Evolutionary conservation across 768 basidiomycete species (phyloP).

Genomic region (Paxillus ammoniavirescens): DNA sequence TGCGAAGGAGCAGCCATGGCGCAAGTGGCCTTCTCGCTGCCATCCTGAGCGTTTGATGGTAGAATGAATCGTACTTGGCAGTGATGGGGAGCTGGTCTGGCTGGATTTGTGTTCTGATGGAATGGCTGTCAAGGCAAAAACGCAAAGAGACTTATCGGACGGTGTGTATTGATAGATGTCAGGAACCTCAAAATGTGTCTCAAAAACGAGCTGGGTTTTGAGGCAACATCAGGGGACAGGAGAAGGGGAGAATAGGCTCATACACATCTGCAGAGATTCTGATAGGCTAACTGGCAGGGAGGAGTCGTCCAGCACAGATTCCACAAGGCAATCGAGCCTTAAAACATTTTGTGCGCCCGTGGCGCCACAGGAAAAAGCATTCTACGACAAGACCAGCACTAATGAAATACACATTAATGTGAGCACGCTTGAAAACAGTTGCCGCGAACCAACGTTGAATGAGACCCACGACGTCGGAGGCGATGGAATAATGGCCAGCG

Average conservation of each 20-base stretch:
- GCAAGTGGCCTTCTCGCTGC: constrained; percentile 1
- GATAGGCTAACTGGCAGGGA: neutral
- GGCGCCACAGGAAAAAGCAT: no score
- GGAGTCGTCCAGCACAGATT: neutral
- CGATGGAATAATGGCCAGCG: no score
- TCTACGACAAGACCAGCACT: neutral
- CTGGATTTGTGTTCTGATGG: neutral
- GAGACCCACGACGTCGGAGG: no score
- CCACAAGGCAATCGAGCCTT: neutral
- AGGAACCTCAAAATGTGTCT: constrained; percentile 4
- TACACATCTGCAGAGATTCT: neutral
- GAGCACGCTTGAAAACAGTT: neutral
- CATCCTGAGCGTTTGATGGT: neutral
- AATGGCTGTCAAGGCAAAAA: constrained; percentile 2
- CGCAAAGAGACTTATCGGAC: neutral
- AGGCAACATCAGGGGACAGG: neutral
- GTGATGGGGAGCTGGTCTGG: neutral
- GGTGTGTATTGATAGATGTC: neutral
- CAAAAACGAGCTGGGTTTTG: neutral
- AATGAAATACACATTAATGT: neutral
- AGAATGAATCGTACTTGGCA: neutral
- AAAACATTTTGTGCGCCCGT: neutral
- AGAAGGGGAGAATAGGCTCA: neutral
- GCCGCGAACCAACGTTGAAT: no score
- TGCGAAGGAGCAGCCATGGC: constrained; percentile 15